Base-by-base conservation (phyloP, 1,284 basidiomycete genomes). In the Leucoagaricus sp. region DNA sequence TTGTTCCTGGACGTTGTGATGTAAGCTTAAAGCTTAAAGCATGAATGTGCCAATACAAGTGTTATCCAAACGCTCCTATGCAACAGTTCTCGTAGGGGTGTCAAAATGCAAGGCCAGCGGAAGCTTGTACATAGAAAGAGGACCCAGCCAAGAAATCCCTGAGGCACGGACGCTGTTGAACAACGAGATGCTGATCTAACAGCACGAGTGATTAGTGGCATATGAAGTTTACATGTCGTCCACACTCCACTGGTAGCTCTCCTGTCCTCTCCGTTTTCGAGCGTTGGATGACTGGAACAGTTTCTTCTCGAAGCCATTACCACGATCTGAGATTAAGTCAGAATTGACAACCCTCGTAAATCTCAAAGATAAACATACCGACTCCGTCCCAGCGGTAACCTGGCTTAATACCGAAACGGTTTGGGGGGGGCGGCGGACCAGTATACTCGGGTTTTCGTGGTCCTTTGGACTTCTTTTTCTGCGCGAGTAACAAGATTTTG, bases 301-400 rank as follows among this genome's bases (percentile, higher is more conserved):
- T 64, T 94, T 94, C 78, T 91, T 93, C 76, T 99, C 96, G 63
- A 96, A 98, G 1, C 96, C 96, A 62, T 89, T 99, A 1, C 94
- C 86, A 56, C 96, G 84, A 67, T 96, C 94, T 95, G 66, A 4
- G 52, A 56, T 47, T 31, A 40, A 34, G 48, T n/a, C n/a, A n/a
- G n/a, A n/a, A n/a, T n/a, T n/a, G n/a, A n/a, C n/a, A n/a, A n/a
- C n/a, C n/a, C n/a, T n/a, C n/a, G n/a, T n/a, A n/a, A n/a, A n/a
- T n/a, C n/a, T n/a, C 1, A 12, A 21, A 36, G n/a, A n/a, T 36
- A 25, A 29, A 85, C 85, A 69, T 65, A 94, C 93, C 93, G 56
- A 96, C 94, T 45, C 94, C 94, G 69, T 98, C 96, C 96, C 96
- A 99, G 64, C 96, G 82, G 69, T 96, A 96, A 0, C 96, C 96